Base-by-base conservation (phyloP, 352 stramenopile species). In the Aphanomyces cochlioides region DNA sequence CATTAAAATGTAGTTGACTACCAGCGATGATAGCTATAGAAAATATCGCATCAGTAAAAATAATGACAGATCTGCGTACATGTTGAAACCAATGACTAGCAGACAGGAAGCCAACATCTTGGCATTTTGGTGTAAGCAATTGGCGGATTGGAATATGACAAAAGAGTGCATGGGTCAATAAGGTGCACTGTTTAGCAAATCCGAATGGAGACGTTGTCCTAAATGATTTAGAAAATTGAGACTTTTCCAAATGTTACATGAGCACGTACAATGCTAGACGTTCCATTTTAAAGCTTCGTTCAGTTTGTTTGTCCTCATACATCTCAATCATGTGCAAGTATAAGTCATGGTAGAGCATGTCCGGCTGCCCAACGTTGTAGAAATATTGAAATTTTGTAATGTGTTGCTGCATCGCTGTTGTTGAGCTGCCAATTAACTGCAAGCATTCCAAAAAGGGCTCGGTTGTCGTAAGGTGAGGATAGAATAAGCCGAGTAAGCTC, bases 71-170 rank as follows among this genome's bases (percentile, higher is more conserved):
- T n/a, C 4, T 37, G 74, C 83, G 15, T 79, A 95, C 88, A 70
- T 95, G 85, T 63, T 94, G 86, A 66, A 94, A 94, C 86, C 86
- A 95, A 8, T 80, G 83, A 63, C 87, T 92, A 19, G 84, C 81
- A 39, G 75, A 79, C 41, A 79, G 69, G 58, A 93, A 95, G 34
- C 89, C 77, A 39, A 67, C 37, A 1, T 79, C 89, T 66, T 87
- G 34, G 7, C 36, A 37, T 41, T 76, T 72, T n/a, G 7, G 15
- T 3, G 13, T 4, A 19, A 37, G 47, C 7, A 56, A 1, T 5
- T 58, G 40, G 67, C 36, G 75, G 90, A 87, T 78, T 75, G 88
- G 85, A 60, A 95, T 93, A 45, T 75, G 83, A 60, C 79, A 85
- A 67, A 95, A 95, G 1, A 95, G 64, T 6, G 85, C 82, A 72